Evolutionary conservation across 345 rosid species (phyloP).

Genomic region (Melaleuca alternifolia): DNA sequence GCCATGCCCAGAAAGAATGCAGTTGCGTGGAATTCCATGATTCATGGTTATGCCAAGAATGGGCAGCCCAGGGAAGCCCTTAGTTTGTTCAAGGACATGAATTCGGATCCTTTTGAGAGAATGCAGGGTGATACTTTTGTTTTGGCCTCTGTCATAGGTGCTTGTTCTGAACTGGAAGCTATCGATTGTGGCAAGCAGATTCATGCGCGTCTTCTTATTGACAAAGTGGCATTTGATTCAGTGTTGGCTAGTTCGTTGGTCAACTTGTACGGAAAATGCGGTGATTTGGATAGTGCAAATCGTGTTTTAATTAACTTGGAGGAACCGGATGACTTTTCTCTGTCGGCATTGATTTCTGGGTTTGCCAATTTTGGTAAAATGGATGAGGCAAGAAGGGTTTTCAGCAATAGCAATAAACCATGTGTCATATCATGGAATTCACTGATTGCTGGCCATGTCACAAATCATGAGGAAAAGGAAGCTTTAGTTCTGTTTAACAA

Average conservation of each 20-base stretch:
- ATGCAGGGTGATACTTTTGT: slow-evolving; percentile 33
- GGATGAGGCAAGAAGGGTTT: slow-evolving; percentile 42
- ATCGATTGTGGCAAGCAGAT: slow-evolving; percentile 56
- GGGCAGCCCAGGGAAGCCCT: slow-evolving; percentile 47
- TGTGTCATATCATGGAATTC: slow-evolving; percentile 67
- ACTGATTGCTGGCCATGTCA: slow-evolving; percentile 62
- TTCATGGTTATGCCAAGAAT: slow-evolving; percentile 39
- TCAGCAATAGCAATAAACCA: slow-evolving; percentile 23
- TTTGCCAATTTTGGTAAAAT: slow-evolving; percentile 52
- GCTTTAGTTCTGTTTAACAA: slow-evolving; percentile 44
- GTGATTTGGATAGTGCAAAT: slow-evolving; percentile 49
- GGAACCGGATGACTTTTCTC: slow-evolving; percentile 56
- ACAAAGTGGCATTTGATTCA: slow-evolving; percentile 33
- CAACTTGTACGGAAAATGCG: slow-evolving; percentile 62
- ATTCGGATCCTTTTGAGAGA: slow-evolving; percentile 16
- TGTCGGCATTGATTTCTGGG: slow-evolving; percentile 73
- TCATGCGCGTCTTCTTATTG: slow-evolving; percentile 45
- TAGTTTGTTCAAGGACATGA: slow-evolving; percentile 38
- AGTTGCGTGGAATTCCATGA: slow-evolving; percentile 46
- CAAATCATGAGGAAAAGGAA: slow-evolving; percentile 38
- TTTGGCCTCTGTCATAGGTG: slow-evolving; percentile 39
- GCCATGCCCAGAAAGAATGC: slow-evolving; percentile 58
- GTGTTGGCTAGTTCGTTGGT: slow-evolving; percentile 51
- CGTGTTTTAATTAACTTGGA: slow-evolving; percentile 28
- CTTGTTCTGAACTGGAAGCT: slow-evolving; percentile 4